A percentile compares a stretch with the other conserved stretches of the same genome.
Conservation (phyloP, 2,329 filamentous ascomycete species). For the Xylariaceae sp. region DNA sequence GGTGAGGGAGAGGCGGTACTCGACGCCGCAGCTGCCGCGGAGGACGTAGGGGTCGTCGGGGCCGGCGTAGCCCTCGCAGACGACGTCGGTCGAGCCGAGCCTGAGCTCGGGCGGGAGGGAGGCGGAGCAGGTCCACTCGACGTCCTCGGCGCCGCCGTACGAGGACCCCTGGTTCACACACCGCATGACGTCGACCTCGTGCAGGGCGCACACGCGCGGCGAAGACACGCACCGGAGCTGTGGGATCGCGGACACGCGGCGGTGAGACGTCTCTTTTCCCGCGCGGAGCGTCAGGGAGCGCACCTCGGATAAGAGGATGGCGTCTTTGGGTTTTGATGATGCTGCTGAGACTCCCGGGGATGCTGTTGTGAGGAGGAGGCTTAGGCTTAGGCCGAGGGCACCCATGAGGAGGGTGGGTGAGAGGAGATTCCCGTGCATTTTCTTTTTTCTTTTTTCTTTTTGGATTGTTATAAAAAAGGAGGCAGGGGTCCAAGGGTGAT, state of each 20-base stretch:
- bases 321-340: conserved; percentile 40
- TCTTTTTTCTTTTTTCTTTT: conserved; percentile 2
- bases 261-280: conserved; percentile 61
- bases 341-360: conserved; percentile 18
- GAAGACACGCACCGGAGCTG: conserved; percentile 73
- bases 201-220: conserved; percentile 58
- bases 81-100: conserved; percentile 80
- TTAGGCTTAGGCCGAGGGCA: no score
- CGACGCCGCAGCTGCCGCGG: conserved; percentile 86
- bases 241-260: conserved; percentile 70
- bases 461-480: background rate
- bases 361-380: conserved; percentile 24
- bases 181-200: conserved; percentile 75
- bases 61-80: conserved; percentile 81
- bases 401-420: conserved; percentile 16
- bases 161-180: conserved; percentile 81
- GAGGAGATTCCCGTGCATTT: conserved; percentile 10
- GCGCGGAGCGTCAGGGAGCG: conserved; percentile 72
- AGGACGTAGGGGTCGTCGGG: conserved; percentile 80
- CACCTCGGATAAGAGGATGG: conserved; percentile 57
- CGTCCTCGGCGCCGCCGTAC: conserved; percentile 71
- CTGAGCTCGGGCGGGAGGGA: conserved; percentile 55
- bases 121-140: conserved; percentile 84
- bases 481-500: no score
- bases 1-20: conserved; percentile 78